A percentile compares a stretch with the other conserved stretches of the same genome.
Evolutionary conservation across 2,329 filamentous ascomycete genomes (phyloP).

Genomic region (Phialophora chinensis): DNA sequence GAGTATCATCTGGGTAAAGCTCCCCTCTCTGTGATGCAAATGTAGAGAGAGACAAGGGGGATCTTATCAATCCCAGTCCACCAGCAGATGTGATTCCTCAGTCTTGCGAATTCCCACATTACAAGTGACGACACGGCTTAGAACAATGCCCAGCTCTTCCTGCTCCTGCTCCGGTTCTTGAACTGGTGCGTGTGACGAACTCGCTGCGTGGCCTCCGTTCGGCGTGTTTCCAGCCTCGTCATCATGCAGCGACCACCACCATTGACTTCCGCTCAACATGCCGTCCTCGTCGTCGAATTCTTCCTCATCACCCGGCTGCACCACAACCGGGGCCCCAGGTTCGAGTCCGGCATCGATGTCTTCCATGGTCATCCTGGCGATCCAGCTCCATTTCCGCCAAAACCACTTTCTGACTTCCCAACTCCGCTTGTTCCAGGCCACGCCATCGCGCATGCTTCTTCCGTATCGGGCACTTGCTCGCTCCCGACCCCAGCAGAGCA

Average conservation of each 20-base stretch:
- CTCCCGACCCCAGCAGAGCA: conserved; percentile 49
- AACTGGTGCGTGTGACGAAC: not conserved
- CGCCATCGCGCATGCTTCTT: conserved; percentile 42
- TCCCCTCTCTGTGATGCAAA: not conserved
- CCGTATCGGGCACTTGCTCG: conserved; percentile 38
- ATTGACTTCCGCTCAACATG: not conserved
- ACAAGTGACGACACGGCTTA: conserved; percentile 24
- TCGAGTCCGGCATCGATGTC: conserved; percentile 41
- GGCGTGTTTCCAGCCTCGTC: conserved; percentile 13
- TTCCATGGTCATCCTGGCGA: conserved; percentile 48
- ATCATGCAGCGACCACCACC: conserved; percentile 11
- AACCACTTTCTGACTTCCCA: conserved; percentile 56
- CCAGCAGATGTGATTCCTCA: conserved; percentile 21
- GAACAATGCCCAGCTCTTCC: conserved; percentile 27
- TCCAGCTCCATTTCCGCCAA: conserved; percentile 49
- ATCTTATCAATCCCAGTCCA: conserved; percentile 23
- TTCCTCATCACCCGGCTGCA: conserved; percentile 38
- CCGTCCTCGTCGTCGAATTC: conserved; percentile 25
- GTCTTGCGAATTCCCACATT: conserved; percentile 29
- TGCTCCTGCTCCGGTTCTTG: conserved; percentile 1
- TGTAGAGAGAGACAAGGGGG: not conserved
- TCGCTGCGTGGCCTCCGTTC: not conserved
- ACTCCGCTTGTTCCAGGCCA: conserved; percentile 54
- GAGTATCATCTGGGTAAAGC: no score
- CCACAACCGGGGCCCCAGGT: conserved; percentile 30